Conservation (phyloP, 106 monocot species). For the Xerophyta viscosa region DNA sequence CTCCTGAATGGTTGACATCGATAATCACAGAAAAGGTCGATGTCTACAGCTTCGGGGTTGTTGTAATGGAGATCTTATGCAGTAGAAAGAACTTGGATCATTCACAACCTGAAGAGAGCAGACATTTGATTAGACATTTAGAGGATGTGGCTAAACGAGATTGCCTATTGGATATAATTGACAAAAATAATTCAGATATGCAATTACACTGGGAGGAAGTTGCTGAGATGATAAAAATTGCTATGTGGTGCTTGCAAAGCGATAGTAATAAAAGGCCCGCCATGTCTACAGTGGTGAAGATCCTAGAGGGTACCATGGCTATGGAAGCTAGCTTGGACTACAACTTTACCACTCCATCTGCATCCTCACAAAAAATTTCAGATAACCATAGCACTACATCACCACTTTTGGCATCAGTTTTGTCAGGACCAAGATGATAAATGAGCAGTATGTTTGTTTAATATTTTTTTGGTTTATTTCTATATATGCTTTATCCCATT, state of each 20-base stretch:
- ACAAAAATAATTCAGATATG: conserved; percentile 9
- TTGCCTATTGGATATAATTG: conserved; percentile 3
- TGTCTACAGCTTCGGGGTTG: conserved; percentile 35
- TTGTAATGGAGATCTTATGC: conserved; percentile 27
- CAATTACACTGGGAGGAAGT: conserved; percentile 1
- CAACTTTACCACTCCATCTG: conserved; percentile 1
- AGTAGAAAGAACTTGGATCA: conserved; percentile 26
- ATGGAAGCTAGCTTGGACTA: conserved; percentile 6
- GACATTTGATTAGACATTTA: conserved; percentile 7
- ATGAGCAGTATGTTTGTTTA: too few relatives aligned
- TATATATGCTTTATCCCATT: too few relatives aligned
- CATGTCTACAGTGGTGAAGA: conserved; percentile 21
- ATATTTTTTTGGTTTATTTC: too few relatives aligned
- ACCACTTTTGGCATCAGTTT: neutral
- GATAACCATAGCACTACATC: neutral
- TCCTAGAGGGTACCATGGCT: conserved; percentile 14
- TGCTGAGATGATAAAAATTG: conserved; percentile 15
- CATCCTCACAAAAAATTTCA: neutral
- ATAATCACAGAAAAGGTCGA: conserved; percentile 33
- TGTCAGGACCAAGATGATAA: conserved; percentile 23
- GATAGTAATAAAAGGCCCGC: conserved; percentile 8
- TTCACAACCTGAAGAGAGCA: conserved; percentile 11
- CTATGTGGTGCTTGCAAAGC: conserved; percentile 29
- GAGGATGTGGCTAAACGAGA: neutral
- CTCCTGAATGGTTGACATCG: conserved; percentile 34